phyloP scores from a whole-genome alignment of 345 rosid species.

The Euclidium syriacum region DNA sequence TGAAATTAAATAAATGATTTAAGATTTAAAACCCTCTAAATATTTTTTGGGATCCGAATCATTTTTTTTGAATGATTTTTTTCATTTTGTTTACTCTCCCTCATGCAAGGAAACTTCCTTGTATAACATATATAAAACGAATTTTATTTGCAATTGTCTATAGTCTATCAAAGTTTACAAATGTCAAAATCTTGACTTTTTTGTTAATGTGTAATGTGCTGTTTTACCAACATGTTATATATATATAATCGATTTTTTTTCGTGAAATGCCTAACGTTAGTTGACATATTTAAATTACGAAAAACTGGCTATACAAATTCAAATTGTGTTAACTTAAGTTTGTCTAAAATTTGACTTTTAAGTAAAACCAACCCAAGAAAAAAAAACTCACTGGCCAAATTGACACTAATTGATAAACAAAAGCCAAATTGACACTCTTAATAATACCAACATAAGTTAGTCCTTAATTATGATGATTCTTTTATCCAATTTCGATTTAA shows the following conservation, averaged over 20 bases:
- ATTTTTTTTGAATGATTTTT: not conserved
- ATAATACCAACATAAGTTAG: too few relatives aligned
- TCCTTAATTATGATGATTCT: too few relatives aligned
- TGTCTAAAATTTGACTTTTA: conserved; percentile 13
- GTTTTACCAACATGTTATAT: conserved; percentile 26
- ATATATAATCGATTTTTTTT: not conserved
- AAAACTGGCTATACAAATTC: conserved; percentile 14
- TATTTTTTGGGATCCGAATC: too few relatives aligned
- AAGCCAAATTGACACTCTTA: too few relatives aligned
- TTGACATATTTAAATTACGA: conserved; percentile 23
- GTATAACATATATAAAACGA: conserved; percentile 1
- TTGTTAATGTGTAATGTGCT: conserved; percentile 10
- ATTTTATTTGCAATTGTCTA: conserved; percentile 16
- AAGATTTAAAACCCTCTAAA: too few relatives aligned
- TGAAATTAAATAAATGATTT: too few relatives aligned
- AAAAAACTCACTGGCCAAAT: too few relatives aligned
- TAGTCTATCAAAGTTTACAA: conserved; percentile 12
- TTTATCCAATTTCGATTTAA: too few relatives aligned
- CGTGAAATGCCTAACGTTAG: conserved; percentile 31
- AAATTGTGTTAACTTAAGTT: not conserved
- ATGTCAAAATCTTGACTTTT: conserved; percentile 21
- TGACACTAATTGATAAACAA: too few relatives aligned
- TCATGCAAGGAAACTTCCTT: conserved; percentile 9
- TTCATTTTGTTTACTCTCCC: not conserved
- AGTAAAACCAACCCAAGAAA: not conserved